These are phyloP conservation scores for Monosporozyma yasuniensis DNA, from an alignment of 805 yeast species.

Conservation along the genomic window DNA sequence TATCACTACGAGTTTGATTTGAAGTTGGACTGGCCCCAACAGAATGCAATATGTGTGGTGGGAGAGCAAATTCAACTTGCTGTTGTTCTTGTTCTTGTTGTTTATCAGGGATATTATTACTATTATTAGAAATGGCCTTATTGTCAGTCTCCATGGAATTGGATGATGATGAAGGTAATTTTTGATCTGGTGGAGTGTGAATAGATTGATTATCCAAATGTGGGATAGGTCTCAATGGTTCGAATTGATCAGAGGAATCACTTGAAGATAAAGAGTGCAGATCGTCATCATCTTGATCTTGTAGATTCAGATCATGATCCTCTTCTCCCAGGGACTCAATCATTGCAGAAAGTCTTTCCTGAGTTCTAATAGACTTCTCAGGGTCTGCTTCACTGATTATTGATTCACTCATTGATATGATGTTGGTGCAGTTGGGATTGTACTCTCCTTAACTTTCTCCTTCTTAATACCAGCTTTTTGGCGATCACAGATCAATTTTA, in stretches of 20 bases:
- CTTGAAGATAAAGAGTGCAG: background rate
- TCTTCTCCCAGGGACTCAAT: conserved; percentile 1
- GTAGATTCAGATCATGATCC: background rate
- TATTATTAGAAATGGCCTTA: background rate
- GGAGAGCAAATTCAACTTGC: background rate
- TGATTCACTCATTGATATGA: background rate
- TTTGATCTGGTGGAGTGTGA: background rate
- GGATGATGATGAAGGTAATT: background rate
- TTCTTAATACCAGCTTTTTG: background rate
- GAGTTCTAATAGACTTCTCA: conserved; percentile 3
- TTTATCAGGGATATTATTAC: background rate
- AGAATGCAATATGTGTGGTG: background rate
- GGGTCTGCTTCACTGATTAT: background rate
- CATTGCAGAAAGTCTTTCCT: conserved; percentile 4
- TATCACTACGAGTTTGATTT: background rate
- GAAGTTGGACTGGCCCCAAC: background rate
- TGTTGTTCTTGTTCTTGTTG: too few relatives aligned
- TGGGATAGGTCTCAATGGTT: background rate
- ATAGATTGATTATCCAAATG: background rate
- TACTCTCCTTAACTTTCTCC: background rate
- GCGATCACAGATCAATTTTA: background rate
- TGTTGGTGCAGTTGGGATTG: background rate
- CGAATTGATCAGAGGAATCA: background rate
- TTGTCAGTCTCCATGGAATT: background rate
- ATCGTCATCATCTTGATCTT: background rate